Conservation (phyloP, 164 flowering plant species). For the Tinospora cordifolia region DNA sequence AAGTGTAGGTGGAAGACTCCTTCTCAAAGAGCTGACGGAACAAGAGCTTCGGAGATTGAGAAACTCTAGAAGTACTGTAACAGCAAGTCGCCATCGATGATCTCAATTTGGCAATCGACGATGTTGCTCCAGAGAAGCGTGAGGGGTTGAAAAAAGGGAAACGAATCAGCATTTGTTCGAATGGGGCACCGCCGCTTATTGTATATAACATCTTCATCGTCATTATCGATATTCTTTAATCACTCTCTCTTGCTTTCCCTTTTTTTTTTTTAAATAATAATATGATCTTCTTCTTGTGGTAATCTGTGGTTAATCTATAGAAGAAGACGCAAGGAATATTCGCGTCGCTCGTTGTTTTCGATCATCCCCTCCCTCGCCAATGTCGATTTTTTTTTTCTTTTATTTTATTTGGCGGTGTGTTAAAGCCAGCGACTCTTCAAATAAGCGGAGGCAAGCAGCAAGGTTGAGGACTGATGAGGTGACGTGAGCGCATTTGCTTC, state of each 20-base stretch:
- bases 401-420: too few relatives aligned
- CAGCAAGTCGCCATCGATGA: constrained; percentile 26
- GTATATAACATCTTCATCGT: neutral
- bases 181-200: neutral
- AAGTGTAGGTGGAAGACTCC: constrained; percentile 87
- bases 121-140: neutral
- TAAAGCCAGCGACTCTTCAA: too few relatives aligned
- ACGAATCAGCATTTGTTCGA: neutral
- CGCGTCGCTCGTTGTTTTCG: too few relatives aligned
- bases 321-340: too few relatives aligned
- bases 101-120: constrained; percentile 1
- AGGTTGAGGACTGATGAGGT: too few relatives aligned
- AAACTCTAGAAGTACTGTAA: constrained; percentile 29
- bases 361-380: too few relatives aligned
- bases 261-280: neutral
- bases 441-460: too few relatives aligned
- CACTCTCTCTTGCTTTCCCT: neutral
- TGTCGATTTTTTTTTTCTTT: too few relatives aligned
- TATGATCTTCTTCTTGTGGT: neutral
- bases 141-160: neutral
- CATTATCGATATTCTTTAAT: neutral
- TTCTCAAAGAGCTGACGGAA: constrained; percentile 87
- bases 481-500: too few relatives aligned
- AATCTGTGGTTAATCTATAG: too few relatives aligned
- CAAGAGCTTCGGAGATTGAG: constrained; percentile 40